Evolutionary conservation across 169 alveolate species (phyloP).

Genomic region (Plasmodium cynomolgi): DNA sequence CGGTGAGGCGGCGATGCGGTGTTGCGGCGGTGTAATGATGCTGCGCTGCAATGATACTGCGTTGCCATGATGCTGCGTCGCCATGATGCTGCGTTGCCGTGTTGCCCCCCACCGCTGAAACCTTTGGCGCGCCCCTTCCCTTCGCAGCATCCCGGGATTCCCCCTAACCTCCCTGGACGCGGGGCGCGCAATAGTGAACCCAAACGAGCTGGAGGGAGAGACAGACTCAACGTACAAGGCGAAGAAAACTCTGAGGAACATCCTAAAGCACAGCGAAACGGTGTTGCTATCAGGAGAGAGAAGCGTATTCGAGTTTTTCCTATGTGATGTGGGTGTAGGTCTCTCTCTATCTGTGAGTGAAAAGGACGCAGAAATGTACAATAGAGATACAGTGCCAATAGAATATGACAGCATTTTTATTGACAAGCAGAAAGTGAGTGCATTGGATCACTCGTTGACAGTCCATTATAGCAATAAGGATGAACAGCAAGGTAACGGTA

Average conservation of each 20-base stretch:
- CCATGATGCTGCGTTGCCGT: too few species aligned
- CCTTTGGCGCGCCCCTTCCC: neutral
- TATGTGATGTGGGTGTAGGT: constrained; percentile 92
- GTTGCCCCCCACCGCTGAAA: neutral
- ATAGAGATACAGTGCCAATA: constrained; percentile 78
- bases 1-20: neutral
- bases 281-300: constrained; percentile 84
- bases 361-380: constrained; percentile 73
- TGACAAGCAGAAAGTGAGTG: constrained; percentile 80
- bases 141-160: constrained; percentile 55
- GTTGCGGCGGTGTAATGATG: neutral
- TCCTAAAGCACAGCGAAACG: constrained; percentile 75
- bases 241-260: constrained; percentile 49
- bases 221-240: constrained; percentile 48
- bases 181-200: constrained; percentile 2
- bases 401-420: constrained; percentile 89
- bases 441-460: constrained; percentile 84
- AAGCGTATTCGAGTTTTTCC: constrained; percentile 88
- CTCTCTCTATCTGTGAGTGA: constrained; percentile 78
- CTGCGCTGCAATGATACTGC: neutral
- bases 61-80: neutral
- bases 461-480: constrained; percentile 83
- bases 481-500: neutral
- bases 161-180: constrained; percentile 65
- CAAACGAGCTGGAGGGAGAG: constrained; percentile 68